Evolutionary conservation across 73 alveolate species (phyloP), one percentile per base, ranked within the genome.

Genomic region (Symbiodinium natans): DNA sequence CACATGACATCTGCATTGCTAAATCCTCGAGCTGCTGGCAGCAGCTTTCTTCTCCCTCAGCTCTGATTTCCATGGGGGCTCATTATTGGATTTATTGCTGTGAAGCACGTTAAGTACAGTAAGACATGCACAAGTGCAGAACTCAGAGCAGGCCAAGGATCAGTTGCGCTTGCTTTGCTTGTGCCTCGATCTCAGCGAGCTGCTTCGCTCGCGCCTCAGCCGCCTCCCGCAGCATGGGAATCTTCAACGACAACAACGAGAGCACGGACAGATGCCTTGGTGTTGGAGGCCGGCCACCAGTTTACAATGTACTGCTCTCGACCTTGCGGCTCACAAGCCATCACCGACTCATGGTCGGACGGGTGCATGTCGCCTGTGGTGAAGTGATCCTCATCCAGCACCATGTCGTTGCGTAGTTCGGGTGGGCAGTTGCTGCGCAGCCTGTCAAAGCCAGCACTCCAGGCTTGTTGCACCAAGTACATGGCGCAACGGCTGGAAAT

Each of bases 201-300:
- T 89, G 95, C 86, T 89, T 68, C n/a, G 95, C 95, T 21, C 95
- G 87, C 19, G 87, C 87, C 25, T 43, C 52, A 1, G 95, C 74
- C 43, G 95, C 95, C 95, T 89, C 43, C 40, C 41, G 36, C 73
- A 82, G 15, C 38, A 27, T 46, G 59, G 59, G 59, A 13, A 9
- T 46, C 21, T 9, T 46, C 59, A 46, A 13, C 59, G 21, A 46
- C 59, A 46, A 9, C 59, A 9, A n/a, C 39, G 11, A 25, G 80
- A 23, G 38, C 80, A 23, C 80, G 11, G 38, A 63, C 80, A 8
- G 80, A n/a, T 9, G 97, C 97, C 88, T 90, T 90, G 97, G 86
- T 90, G 83, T 90, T 84, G 33, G 75, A 75, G 27, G 89, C 97
- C 6, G 97, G 97, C 97, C 97, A 90, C 97, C 97, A 90, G 31